A percentile compares a stretch with the other conserved stretches of the same genome.
Conservation (phyloP, 164 flowering plant species). For the Piper longum region DNA sequence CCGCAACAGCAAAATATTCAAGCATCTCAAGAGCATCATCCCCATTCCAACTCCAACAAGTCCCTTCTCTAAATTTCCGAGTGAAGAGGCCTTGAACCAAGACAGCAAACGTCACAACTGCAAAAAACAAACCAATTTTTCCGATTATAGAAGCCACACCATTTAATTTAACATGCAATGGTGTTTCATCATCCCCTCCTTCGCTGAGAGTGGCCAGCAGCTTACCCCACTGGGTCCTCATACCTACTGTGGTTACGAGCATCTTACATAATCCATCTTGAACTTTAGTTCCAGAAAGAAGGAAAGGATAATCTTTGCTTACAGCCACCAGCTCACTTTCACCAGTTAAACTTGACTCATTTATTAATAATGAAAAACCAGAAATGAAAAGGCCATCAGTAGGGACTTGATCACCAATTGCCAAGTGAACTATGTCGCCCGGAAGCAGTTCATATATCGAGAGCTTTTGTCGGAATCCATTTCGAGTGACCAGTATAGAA, state of each 20-base stretch:
- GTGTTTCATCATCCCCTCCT: slow-evolving; percentile 97
- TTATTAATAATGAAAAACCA: slow-evolving; percentile 68
- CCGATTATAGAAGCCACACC: slow-evolving; percentile 94
- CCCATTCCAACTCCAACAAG: slow-evolving; percentile 65
- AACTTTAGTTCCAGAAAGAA: slow-evolving; percentile 92
- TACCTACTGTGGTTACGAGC: slow-evolving; percentile 93
- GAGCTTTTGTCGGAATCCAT: slow-evolving; percentile 67
- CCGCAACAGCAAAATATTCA: slow-evolving; percentile 90
- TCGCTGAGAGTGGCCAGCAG: slow-evolving; percentile 94
- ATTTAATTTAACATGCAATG: slow-evolving; percentile 89
- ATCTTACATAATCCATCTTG: slow-evolving; percentile 94
- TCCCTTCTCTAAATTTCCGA: slow-evolving; percentile 50
- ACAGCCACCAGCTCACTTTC: slow-evolving; percentile 79
- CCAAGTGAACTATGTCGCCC: slow-evolving; percentile 89
- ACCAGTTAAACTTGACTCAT: slow-evolving; percentile 94
- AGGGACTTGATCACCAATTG: slow-evolving; percentile 90
- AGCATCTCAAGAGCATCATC: slow-evolving; percentile 69
- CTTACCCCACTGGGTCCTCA: slow-evolving; percentile 99
- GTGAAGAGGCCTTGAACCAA: slow-evolving; percentile 56
- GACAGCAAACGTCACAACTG: slow-evolving; percentile 85
- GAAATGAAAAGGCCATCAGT: slow-evolving; percentile 87
- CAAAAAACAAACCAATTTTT: slow-evolving; percentile 83
- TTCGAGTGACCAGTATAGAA: slow-evolving; percentile 62
- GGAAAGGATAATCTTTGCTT: slow-evolving; percentile 50
- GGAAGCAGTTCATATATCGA: slow-evolving; percentile 84